phyloP scores from a whole-genome alignment of 768 basidiomycete genomes.

The Botryobasidium botryosum region DNA sequence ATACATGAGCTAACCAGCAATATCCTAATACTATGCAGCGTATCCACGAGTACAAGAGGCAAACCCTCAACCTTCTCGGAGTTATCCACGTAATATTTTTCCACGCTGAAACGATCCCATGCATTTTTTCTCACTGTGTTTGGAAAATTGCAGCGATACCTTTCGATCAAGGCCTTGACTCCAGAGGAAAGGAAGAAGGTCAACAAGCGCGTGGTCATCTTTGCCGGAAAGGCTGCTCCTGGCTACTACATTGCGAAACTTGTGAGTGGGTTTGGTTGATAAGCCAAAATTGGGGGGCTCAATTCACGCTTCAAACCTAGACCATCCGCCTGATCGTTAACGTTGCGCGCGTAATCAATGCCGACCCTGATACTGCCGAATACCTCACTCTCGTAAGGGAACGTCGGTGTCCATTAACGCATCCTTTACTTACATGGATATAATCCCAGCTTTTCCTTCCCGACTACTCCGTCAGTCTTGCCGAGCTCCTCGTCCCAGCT shows the following conservation, averaged over 20 bases:
- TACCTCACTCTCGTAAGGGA: slow-evolving; percentile 75
- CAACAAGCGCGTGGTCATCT: slow-evolving; percentile 81
- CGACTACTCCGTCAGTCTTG: slow-evolving; percentile 58
- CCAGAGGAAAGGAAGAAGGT: slow-evolving; percentile 67
- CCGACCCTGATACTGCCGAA: slow-evolving; percentile 74
- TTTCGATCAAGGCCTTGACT: slow-evolving; percentile 60
- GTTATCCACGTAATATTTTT: slow-evolving; percentile 51
- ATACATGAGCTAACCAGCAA: no score
- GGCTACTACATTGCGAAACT: slow-evolving; percentile 33
- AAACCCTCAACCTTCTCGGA: slow-evolving; percentile 85
- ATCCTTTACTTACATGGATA: no score
- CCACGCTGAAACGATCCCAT: neutral
- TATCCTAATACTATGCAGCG: no score
- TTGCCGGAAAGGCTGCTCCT: slow-evolving; percentile 94
- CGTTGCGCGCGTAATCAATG: slow-evolving; percentile 60
- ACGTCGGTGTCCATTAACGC: no score
- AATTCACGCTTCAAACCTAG: slow-evolving; percentile 18
- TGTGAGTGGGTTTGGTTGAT: no score
- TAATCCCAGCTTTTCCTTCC: slow-evolving; percentile 95
- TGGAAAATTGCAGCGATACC: slow-evolving; percentile 47
- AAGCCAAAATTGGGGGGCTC: no score
- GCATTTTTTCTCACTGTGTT: neutral
- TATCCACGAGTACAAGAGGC: slow-evolving; percentile 90
- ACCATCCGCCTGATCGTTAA: slow-evolving; percentile 91
- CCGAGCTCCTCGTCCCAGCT: slow-evolving; percentile 77